These are phyloP conservation scores for Aspergillus hiratsukae DNA, from an alignment of 2,329 filamentous ascomycete genomes.

Conservation along the genomic window DNA sequence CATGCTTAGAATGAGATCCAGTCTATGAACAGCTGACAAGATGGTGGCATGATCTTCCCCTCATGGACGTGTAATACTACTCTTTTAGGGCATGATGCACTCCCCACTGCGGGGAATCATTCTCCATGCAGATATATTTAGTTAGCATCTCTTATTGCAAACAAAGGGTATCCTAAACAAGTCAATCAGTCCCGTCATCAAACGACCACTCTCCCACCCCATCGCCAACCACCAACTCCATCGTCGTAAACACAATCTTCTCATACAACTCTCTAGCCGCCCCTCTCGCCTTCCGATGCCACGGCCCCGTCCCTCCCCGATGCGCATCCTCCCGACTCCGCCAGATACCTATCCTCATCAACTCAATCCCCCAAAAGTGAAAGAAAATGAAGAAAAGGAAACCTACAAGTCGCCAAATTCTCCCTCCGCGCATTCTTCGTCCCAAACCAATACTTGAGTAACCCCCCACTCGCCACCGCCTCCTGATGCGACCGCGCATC, in stretches of 20 bases:
- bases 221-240: constrained; percentile 63
- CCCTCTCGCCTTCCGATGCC: constrained; percentile 51
- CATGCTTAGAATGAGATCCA: not conserved
- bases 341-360: constrained; percentile 58
- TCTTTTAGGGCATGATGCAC: not conserved
- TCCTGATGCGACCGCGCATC: constrained; percentile 78
- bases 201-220: constrained; percentile 61
- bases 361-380: not conserved
- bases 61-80: not conserved
- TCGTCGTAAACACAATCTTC: constrained; percentile 64
- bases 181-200: constrained; percentile 48
- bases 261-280: constrained; percentile 50
- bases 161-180: not conserved
- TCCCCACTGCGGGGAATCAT: not conserved
- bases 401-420: constrained; percentile 76
- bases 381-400: not conserved
- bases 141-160: not conserved
- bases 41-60: too few relatives aligned
- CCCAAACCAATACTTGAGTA: constrained; percentile 95
- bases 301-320: constrained; percentile 55
- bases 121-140: not conserved
- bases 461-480: constrained; percentile 71
- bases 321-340: constrained; percentile 57
- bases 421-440: constrained; percentile 62
- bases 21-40: too few relatives aligned